Conservation (phyloP, 805 yeast genomes). For the Wickerhamomyces bisporus region DNA sequence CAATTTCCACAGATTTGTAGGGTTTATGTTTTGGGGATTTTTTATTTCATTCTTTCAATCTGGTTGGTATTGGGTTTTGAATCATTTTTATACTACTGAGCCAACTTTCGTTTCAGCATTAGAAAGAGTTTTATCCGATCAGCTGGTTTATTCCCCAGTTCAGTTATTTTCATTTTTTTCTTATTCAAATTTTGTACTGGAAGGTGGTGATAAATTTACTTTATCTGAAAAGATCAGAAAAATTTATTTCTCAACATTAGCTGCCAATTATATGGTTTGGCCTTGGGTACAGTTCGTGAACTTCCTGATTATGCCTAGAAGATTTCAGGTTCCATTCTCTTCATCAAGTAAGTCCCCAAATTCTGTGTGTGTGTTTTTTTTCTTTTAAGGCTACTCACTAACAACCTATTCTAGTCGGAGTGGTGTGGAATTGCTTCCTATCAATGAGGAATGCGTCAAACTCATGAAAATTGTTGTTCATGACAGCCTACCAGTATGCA, state of each 20-base stretch:
- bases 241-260: conserved; percentile 62
- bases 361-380: too few species aligned
- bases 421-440: conserved; percentile 90
- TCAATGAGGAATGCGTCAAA: conserved; percentile 68
- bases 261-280: conserved; percentile 73
- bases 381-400: too few species aligned
- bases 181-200: conserved; percentile 78
- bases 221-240: conserved; percentile 58
- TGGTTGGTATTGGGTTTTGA: conserved; percentile 83
- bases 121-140: conserved; percentile 86
- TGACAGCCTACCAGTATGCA: too few species aligned
- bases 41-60: conserved; percentile 77
- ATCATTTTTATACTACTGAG: conserved; percentile 70
- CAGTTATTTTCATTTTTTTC: conserved; percentile 76
- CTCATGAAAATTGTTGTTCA: too few species aligned
- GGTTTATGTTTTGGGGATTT: conserved; percentile 87
- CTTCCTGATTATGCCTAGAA: conserved; percentile 62
- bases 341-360: conserved; percentile 67
- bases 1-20: conserved; percentile 63
- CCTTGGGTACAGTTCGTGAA: conserved; percentile 76
- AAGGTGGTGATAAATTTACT: conserved; percentile 62
- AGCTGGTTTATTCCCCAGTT: conserved; percentile 82
- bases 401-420: conserved; percentile 45
- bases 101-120: conserved; percentile 82
- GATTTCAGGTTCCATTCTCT: conserved; percentile 86